Evolutionary conservation across 2,329 filamentous ascomycete genomes (phyloP), one percentile per base, ranked within the genome.

Genomic region (Camptophora hylomeconis): DNA sequence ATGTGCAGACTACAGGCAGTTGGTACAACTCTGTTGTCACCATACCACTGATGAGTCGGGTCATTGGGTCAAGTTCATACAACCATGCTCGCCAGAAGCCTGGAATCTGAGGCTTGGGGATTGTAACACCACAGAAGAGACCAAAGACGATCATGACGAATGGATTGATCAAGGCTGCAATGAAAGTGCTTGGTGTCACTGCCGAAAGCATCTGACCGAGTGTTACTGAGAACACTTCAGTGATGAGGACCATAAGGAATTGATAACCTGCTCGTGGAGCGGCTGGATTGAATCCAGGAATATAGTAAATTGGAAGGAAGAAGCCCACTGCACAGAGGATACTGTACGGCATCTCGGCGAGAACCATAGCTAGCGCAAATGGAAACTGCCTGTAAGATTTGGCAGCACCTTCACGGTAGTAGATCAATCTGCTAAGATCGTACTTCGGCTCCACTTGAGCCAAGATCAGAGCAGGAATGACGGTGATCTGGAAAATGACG

Each of bases 41-140:
- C 63, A 84, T 82, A 32, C 80, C 80, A 26, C 76, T 65, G 44
- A 92, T 81, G 17, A 92, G 69, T 5, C 80, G 72, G 0, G 80
- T 92, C 53, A 89, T 83, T 3, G 82, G 82, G 47, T 84, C 75
- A 10, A 92, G 71, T 52, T 87, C 63, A 59, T 86, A 86, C 5
- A 89, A 63, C 81, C 80, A 89, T 2, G 68, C 63, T 18, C 75
- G 68, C 79, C 80, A 89, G 57, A 84, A 84, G 2, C 56, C 60
- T 2, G 80, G 77, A 56, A 92, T 92, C 52, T 80, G 73, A 0
- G 75, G 69, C 22, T 75, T 70, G 0, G 83, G 78, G 28, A 92
- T 80, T 0, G 80, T 79, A 37, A 92, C 83, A 53, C 83, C 83
- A 46, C 81, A 92, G 70, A 92, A 92, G 14, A 92, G 67, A 1